Evolutionary conservation across 2,329 filamentous ascomycete species (phyloP).

Genomic region (Podosphaera xanthii): DNA sequence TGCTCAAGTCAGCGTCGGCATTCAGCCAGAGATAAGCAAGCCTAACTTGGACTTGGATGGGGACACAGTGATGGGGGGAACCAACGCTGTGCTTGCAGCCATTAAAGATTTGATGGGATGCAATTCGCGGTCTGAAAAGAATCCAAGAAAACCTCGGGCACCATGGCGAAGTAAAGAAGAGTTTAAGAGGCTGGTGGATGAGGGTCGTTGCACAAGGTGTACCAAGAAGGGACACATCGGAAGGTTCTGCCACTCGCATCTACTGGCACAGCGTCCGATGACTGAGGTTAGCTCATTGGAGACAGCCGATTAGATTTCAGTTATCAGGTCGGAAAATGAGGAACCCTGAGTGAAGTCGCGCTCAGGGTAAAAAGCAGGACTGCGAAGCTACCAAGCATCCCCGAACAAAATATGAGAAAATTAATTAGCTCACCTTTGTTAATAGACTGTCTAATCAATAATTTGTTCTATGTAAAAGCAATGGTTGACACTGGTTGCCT

Average conservation of each 20-base stretch:
- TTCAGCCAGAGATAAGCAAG: too few species aligned
- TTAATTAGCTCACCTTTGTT: too few species aligned
- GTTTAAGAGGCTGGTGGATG: not conserved
- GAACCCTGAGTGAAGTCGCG: not conserved
- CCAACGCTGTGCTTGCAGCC: too few species aligned
- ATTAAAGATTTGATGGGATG: not conserved
- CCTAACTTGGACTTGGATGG: not conserved
- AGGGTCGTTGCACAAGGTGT: not conserved
- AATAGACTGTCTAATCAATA: not conserved
- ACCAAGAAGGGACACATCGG: not conserved
- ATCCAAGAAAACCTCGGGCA: not conserved
- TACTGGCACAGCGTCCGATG: not conserved
- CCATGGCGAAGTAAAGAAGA: not conserved
- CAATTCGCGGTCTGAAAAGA: not conserved
- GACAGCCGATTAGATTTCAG: not conserved
- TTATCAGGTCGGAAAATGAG: not conserved
- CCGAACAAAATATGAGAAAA: too few species aligned
- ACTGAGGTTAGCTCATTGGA: not conserved
- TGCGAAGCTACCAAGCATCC: not conserved
- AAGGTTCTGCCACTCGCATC: not conserved
- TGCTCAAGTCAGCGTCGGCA: not conserved
- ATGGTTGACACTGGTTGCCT: not conserved
- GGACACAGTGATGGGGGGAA: not conserved
- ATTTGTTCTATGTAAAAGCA: not conserved
- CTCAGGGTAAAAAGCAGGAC: not conserved